Base-by-base conservation (phyloP, 371 early-diverging fungal species). In the Saksenaea oblongispora region DNA sequence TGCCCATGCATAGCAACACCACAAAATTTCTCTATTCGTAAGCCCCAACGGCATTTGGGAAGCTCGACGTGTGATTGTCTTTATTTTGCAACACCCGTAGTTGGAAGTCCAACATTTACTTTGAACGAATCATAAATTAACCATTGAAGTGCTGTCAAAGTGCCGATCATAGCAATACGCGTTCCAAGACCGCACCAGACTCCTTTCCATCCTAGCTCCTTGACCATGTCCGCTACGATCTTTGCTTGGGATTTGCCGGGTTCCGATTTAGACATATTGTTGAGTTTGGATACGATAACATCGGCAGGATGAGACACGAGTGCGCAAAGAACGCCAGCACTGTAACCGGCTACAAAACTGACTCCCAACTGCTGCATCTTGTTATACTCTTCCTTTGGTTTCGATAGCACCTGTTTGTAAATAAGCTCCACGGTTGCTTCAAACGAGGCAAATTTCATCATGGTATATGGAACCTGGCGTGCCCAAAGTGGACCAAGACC, bases 271-370 rank as follows among this genome's bases (percentile, higher is more conserved):
- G 65, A 89, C 75, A 72, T 80, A 78, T 79, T 87, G 80, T 89
- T 89, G 37, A 98, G 83, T 82, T 95, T 91, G 63, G 96, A 95
- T 35, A 96, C 87, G 39, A 96, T 73, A 0, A 96, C 92, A 78
- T 97, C 98, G 59, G 98, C 98, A 15, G 98, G 98, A 78, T 97
- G 97, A 24, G 96, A 95, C 26, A 97, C 90, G 62, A 95, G 84
- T 51, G 97, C 96, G 73, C 93, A 92, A 64, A 92, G 85, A 64
- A 95, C 74, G 78, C 97, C 97, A 36, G 96, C 95, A 74, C 86
- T 87, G 79, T 93, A 89, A 65, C 97, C 97, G 59, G 91, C 90
- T 8, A 86, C 85, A 72, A 95, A 89, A 66, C 93, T 87, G 60
- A 95, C 88, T 56, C 89, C 90, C 47, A 95, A 28, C 62, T 95